Base-by-base conservation (phyloP, 2,329 filamentous ascomycete genomes). In the Penicillium verrucosum region DNA sequence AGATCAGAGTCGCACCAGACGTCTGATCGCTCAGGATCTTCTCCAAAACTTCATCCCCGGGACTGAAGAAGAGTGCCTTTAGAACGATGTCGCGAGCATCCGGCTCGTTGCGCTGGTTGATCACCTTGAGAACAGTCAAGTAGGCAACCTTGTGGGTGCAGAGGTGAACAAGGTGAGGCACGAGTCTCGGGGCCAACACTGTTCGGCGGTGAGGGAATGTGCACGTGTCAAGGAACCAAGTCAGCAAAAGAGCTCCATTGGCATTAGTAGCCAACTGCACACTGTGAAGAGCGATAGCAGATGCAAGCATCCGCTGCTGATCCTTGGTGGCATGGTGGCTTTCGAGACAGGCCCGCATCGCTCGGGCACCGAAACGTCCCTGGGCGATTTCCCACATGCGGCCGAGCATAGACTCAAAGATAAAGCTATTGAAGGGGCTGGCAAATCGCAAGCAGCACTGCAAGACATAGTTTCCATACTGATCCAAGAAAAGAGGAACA, bases 101-200 rank as follows among this genome's bases (percentile, higher is more conserved):
- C 0, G 90, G 83, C 76, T 99, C 94, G 34, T 92, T 90, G 71
- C 96, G 92, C 75, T 99, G 94, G 73, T 99, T 99, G 75, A 99
- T 96, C 49, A 97, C 92, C 79, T 99, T 99, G 56, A 99, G 81
- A 1, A 99, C 93, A 0, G 94, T 99, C 59, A 97, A 81, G 70
- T 97, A 97, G 0, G 94, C 94, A 54, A 99, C 93, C 81, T 97
- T 97, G 81, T 99, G 94, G 0, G 94, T 97, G 81, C 94, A 97
- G 7, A 99, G 83, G 71, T 97, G 91, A 25, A 97, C 92, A 32
- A 99, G 81, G 71, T 96, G 92, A 40, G 94, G 92, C 16, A 97
- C 91, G 25, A 99, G 85, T 65, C 92, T 87, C 21, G 94, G 94
- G 43, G 94, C 92, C 54, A 99, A 82, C 29, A 97, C 92, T 25